Evolutionary conservation across 2,329 filamentous ascomycete genomes (phyloP), one percentile per base, ranked within the genome.

Genomic region (Fusarium hostae): DNA sequence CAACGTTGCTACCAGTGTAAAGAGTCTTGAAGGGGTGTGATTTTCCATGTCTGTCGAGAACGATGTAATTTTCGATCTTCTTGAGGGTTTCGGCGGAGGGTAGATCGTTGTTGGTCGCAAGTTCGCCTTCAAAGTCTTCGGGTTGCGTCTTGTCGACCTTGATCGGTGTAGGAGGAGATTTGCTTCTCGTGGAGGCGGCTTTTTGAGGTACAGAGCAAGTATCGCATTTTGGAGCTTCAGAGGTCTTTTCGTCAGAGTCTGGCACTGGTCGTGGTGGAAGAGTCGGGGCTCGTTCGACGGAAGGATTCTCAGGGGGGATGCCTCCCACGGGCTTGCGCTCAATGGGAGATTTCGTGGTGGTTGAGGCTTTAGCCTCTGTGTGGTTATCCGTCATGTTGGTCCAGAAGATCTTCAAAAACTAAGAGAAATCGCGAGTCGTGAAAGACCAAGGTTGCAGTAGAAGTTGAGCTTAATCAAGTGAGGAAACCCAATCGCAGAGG

Each of bases 21-120:
- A 93, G 81, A 73, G 86, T 89, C 79, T 87, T 87, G 80, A 94
- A 94, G 1, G 86, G 82, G 45, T 86, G 86, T 18, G 86, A 81
- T 60, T 88, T 89, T 61, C 90, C 89, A 63, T 90, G 79, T 40
- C 83, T 83, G 79, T 92, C 91, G 45, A 92, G 85, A 18, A 94
- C 84, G 2, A 85, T 81, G 76, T 88, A 86, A 71, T 86, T 78
- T 68, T 88, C 86, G 43, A 91, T 84, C 72, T 82, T 84, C 59
- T 81, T 82, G 30, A 91, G 78, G 6, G 82, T 84, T 59, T 84
- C 82, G 24, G 78, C 73, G 1, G 86, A 82, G 2, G 89, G 89
- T 5, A 90, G 75, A 40, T 86, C 83, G 75, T 91, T 84, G 76
- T 85, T 86, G 15, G 86, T 89, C 52, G 83, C 79, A 20, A 90